Evolutionary conservation across 148 eudicot species (phyloP).

Genomic region (Tetragonia tetragonoides): DNA sequence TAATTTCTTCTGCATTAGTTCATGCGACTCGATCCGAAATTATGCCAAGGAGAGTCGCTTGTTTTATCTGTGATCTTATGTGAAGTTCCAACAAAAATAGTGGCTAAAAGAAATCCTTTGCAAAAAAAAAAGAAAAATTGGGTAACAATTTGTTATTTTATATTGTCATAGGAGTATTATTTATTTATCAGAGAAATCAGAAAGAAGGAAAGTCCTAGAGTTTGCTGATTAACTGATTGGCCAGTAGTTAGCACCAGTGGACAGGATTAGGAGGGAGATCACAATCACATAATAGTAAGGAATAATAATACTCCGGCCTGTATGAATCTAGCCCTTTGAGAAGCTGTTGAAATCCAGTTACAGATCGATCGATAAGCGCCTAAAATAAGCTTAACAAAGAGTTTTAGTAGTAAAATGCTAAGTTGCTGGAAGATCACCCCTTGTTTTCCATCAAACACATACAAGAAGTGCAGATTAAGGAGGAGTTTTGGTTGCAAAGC

Average conservation of each 20-base stretch:
- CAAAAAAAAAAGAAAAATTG: no score
- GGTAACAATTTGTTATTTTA: neutral
- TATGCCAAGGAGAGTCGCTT: no score
- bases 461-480: conserved; percentile 15
- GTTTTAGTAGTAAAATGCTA: conserved; percentile 18
- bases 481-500: conserved; percentile 29
- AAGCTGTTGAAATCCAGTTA: neutral
- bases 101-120: no score
- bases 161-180: neutral
- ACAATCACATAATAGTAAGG: neutral
- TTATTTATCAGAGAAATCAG: neutral
- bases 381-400: neutral
- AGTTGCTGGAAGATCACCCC: conserved; percentile 29
- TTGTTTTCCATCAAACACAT: conserved; percentile 18
- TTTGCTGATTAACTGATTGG: neutral
- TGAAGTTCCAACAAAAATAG: no score
- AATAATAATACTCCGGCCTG: neutral
- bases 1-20: no score
- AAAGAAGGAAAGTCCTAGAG: neutral
- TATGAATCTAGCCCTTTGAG: neutral
- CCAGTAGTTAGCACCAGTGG: conserved; percentile 10
- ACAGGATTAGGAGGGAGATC: conserved; percentile 1
- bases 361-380: neutral
- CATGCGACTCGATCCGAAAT: no score
- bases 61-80: no score